Conservation (phyloP, 768 basidiomycete genomes). For the Pleurotus ostreatus region DNA sequence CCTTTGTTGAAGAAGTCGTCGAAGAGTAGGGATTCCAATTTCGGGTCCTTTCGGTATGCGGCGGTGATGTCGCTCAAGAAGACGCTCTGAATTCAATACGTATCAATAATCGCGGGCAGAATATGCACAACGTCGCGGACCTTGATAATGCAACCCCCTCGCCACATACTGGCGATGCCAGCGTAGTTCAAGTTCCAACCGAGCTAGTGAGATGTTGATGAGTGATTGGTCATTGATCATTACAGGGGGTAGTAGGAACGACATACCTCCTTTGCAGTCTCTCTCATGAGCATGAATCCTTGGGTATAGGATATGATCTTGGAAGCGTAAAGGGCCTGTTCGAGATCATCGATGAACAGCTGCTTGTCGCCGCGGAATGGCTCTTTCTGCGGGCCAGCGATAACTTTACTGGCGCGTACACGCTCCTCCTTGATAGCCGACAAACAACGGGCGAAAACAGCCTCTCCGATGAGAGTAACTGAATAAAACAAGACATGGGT, state of each 20-base stretch:
- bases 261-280: constrained; percentile 88
- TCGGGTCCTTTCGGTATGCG: constrained; percentile 81
- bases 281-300: constrained; percentile 99
- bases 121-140: constrained; percentile 17
- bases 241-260: not conserved
- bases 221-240: not conserved
- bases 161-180: constrained; percentile 99
- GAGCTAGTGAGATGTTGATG: constrained; percentile 35
- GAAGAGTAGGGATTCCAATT: constrained; percentile 90
- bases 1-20: constrained; percentile 98
- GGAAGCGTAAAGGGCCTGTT: constrained; percentile 98
- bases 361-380: constrained; percentile 96
- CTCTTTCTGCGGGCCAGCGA: constrained; percentile 89
- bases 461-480: constrained; percentile 99
- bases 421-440: constrained; percentile 98
- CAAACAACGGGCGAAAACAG: constrained; percentile 97
- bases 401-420: constrained; percentile 84
- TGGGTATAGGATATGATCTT: constrained; percentile 99
- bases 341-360: constrained; percentile 98
- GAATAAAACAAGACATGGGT: constrained; percentile 14
- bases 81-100: constrained; percentile 51
- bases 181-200: constrained; percentile 95
- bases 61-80: constrained; percentile 91
- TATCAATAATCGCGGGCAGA: not conserved
- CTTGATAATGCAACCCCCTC: constrained; percentile 99